A percentile compares a stretch with the other conserved stretches of the same genome.
phyloP scores from a whole-genome alignment of 1,139 yeast species.

The Nakaseomyces delphensis region DNA sequence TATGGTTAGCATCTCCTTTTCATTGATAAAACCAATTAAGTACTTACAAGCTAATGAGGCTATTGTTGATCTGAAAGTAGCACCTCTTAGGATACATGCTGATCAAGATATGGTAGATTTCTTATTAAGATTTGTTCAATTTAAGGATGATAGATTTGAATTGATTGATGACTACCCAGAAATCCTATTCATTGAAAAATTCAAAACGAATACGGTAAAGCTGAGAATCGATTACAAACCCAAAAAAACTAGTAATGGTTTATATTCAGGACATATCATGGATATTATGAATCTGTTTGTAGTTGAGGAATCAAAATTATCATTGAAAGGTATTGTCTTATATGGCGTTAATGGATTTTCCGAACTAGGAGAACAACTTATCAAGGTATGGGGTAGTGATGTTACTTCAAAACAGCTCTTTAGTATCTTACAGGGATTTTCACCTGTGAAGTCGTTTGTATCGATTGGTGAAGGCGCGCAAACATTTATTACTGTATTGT shows the following conservation, averaged over 20 bases:
- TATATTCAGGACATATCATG: slow-evolving; percentile 72
- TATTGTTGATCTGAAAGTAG: slow-evolving; percentile 43
- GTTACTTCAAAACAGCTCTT: slow-evolving; percentile 69
- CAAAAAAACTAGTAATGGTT: slow-evolving; percentile 52
- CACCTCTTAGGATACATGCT: slow-evolving; percentile 74
- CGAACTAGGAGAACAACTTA: slow-evolving; percentile 46
- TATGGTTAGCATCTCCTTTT: slow-evolving; percentile 49
- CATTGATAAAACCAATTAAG: slow-evolving; percentile 59
- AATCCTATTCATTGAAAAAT: slow-evolving; percentile 57
- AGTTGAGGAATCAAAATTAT: slow-evolving; percentile 73
- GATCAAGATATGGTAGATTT: slow-evolving; percentile 94
- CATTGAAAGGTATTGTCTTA: slow-evolving; percentile 50
- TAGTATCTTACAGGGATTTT: slow-evolving; percentile 73
- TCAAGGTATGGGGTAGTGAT: slow-evolving; percentile 77
- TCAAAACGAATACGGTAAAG: slow-evolving; percentile 52
- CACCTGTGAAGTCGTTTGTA: slow-evolving; percentile 71
- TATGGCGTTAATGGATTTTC: slow-evolving; percentile 75
- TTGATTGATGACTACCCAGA: slow-evolving; percentile 50
- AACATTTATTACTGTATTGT: slow-evolving; percentile 70
- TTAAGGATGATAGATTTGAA: slow-evolving; percentile 62
- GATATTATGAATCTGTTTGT: slow-evolving; percentile 85
- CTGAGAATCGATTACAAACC: slow-evolving; percentile 87
- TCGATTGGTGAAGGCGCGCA: slow-evolving; percentile 72
- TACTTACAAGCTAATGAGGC: slow-evolving; percentile 63
- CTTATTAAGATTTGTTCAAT: slow-evolving; percentile 67